Conservation (phyloP, 2,329 filamentous ascomycete genomes). For the Ceratocystis eucalypticola region DNA sequence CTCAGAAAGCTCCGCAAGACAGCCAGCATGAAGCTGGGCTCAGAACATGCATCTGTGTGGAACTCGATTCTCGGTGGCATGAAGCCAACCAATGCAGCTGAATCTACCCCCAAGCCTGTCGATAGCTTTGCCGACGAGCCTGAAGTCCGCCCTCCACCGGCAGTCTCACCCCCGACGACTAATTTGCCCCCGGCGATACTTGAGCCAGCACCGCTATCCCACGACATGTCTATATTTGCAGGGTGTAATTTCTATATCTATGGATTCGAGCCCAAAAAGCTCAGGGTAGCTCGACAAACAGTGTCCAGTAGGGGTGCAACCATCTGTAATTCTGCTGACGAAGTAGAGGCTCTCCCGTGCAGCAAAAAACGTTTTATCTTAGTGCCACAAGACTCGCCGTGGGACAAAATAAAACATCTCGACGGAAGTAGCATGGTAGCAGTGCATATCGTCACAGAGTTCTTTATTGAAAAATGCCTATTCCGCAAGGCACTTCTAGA, state of each 20-base stretch:
- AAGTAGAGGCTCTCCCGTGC: conserved; percentile 5
- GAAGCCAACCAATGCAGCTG: background rate
- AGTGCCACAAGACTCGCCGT: conserved; percentile 34
- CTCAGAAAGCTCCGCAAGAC: conserved; percentile 75
- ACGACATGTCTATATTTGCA: conserved; percentile 37
- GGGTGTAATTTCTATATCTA: conserved; percentile 45
- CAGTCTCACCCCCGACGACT: background rate
- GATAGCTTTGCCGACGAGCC: conserved; percentile 12
- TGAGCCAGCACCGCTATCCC: conserved; percentile 9
- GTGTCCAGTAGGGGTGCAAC: conserved; percentile 10
- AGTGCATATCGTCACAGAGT: conserved; percentile 56
- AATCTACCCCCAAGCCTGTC: background rate
- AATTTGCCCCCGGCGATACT: background rate
- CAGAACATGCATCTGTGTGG: conserved; percentile 77
- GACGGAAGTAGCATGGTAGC: background rate
- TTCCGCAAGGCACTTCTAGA: conserved; percentile 59
- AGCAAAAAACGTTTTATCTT: conserved; percentile 31
- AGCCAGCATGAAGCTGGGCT: conserved; percentile 69
- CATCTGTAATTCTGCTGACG: conserved; percentile 4
- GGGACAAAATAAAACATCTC: background rate
- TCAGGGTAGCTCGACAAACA: conserved; percentile 8
- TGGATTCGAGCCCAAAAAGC: conserved; percentile 36
- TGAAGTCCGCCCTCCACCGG: background rate
- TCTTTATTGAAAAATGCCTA: conserved; percentile 84
- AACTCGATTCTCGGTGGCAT: conserved; percentile 58